A percentile compares a stretch with the other conserved stretches of the same genome.
Conservation (phyloP, 83 land plant genomes). For the Picea mariana region DNA sequence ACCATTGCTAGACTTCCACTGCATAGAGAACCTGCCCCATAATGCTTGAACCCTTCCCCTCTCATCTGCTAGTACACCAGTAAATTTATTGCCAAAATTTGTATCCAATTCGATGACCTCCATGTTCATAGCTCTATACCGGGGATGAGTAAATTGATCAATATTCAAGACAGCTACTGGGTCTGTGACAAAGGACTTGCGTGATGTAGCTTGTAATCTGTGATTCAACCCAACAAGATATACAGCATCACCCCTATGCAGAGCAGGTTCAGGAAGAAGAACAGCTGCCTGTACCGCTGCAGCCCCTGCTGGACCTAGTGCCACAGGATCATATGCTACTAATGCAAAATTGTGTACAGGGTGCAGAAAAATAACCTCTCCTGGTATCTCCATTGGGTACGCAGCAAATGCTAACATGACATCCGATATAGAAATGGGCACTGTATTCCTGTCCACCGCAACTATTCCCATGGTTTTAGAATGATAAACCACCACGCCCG, state of each 20-base stretch:
- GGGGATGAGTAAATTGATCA: too few relatives aligned
- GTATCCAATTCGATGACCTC: too few relatives aligned
- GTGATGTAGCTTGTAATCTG: too few relatives aligned
- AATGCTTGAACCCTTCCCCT: not conserved
- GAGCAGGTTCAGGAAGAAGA: conserved; percentile 18
- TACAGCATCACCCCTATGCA: too few relatives aligned
- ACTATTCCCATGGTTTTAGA: conserved; percentile 36
- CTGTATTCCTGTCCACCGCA: too few relatives aligned
- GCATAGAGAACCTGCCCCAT: not conserved
- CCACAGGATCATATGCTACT: too few relatives aligned
- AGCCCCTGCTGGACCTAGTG: too few relatives aligned
- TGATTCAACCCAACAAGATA: too few relatives aligned
- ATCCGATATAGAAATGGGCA: conserved; percentile 23
- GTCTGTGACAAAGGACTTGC: too few relatives aligned
- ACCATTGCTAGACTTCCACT: too few relatives aligned
- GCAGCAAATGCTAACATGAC: conserved; percentile 52
- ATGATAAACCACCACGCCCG: conserved; percentile 45
- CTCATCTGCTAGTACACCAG: not conserved
- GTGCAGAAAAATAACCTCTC: conserved; percentile 41
- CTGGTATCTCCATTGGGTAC: conserved; percentile 47
- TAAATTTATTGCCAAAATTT: not conserved
- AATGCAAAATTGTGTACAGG: conserved; percentile 29
- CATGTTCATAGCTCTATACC: too few relatives aligned
- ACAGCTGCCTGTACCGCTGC: not conserved
- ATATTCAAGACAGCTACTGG: too few relatives aligned